These are phyloP conservation scores for Tuber melanosporum DNA, from an alignment of 495 filamentous ascomycete genomes.

Conservation along the genomic window DNA sequence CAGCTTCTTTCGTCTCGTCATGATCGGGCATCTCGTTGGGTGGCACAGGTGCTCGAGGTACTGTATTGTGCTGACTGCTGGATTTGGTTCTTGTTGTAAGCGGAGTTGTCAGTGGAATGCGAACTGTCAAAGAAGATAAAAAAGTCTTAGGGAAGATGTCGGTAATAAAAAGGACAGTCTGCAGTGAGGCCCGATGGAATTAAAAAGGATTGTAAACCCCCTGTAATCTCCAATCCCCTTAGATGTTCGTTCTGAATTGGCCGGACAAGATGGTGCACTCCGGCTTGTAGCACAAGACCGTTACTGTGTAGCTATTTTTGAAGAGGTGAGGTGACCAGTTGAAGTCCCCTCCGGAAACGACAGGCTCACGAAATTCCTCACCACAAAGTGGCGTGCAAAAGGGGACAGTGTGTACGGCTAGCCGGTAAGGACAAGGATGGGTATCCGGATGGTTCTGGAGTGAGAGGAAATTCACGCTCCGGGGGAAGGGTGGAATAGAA, in stretches of 20 bases:
- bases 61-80: constrained; percentile 10
- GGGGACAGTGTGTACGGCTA: constrained; percentile 26
- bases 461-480: background rate
- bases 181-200: constrained; percentile 9
- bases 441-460: constrained; percentile 13
- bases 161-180: constrained; percentile 5
- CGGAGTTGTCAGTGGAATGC: constrained; percentile 7
- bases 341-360: constrained; percentile 19
- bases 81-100: constrained; percentile 20
- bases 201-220: constrained; percentile 2
- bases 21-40: constrained; percentile 21
- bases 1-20: constrained; percentile 22
- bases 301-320: constrained; percentile 24
- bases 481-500: background rate
- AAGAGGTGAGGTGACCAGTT: constrained; percentile 37
- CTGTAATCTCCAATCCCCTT: constrained; percentile 11
- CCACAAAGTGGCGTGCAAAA: constrained; percentile 9
- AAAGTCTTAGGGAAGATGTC: constrained; percentile 9
- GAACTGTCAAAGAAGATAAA: background rate
- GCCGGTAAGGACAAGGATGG: constrained; percentile 26
- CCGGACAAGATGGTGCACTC: constrained; percentile 16
- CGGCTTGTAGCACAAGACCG: constrained; percentile 19
- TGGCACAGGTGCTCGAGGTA: background rate
- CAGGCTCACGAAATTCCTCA: constrained; percentile 14
- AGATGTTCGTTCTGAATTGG: background rate